Evolutionary conservation across 495 filamentous ascomycete genomes (phyloP).

Genomic region (Articulospora tetracladia): DNA sequence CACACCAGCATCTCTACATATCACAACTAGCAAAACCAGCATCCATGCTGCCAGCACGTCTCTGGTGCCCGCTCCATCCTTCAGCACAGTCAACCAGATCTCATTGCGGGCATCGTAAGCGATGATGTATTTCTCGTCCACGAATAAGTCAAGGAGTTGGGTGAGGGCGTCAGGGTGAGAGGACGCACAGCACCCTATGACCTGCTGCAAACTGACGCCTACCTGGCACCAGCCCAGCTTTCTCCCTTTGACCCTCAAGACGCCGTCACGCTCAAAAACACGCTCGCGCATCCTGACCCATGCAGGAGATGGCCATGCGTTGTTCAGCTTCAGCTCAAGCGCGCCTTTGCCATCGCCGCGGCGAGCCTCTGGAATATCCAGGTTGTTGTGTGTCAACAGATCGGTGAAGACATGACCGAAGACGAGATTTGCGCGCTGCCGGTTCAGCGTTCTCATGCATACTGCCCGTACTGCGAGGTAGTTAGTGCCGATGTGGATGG

Average conservation of each 20-base stretch:
- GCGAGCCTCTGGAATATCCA: neutral
- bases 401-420: constrained; percentile 34
- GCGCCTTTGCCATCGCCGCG: constrained; percentile 25
- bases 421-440: constrained; percentile 80
- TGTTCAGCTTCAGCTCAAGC: neutral
- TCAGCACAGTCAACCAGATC: constrained; percentile 61
- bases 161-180: neutral
- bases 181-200: constrained; percentile 27
- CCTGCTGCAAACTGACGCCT: constrained; percentile 36
- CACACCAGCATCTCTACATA: neutral
- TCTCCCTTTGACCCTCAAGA: constrained; percentile 52
- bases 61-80: constrained; percentile 45
- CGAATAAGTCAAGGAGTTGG: constrained; percentile 44
- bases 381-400: constrained; percentile 37
- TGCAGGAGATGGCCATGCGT: constrained; percentile 50
- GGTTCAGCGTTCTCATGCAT: constrained; percentile 79
- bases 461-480: constrained; percentile 82
- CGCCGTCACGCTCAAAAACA: constrained; percentile 65
- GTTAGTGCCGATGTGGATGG: constrained; percentile 75
- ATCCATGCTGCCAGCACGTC: constrained; percentile 68
- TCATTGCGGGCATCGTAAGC: constrained; percentile 41
- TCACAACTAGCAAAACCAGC: constrained; percentile 21
- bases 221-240: constrained; percentile 45
- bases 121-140: constrained; percentile 49
- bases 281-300: constrained; percentile 63